Percentiles rank a stretch among this genome's conserved stretches.
These are phyloP conservation scores for Reticulascus tulasneorum DNA, from an alignment of 2,329 filamentous ascomycete genomes.

Conservation along the genomic window DNA sequence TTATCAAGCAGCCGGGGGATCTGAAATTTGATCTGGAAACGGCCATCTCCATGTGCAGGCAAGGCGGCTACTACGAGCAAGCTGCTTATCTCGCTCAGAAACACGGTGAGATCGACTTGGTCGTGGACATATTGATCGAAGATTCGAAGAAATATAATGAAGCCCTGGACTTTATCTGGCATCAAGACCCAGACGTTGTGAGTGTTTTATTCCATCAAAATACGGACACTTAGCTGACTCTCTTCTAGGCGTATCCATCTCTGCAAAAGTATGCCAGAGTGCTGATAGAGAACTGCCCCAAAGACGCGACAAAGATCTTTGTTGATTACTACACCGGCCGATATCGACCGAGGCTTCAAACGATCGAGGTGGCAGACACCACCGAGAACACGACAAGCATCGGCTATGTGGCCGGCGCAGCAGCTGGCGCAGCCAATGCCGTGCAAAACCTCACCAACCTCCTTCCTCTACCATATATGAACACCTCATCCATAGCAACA, in stretches of 20 bases:
- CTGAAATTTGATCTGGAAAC: slow-evolving; percentile 96
- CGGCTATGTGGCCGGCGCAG: slow-evolving; percentile 44
- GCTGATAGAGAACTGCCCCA: slow-evolving; percentile 79
- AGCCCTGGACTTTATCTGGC: slow-evolving; percentile 87
- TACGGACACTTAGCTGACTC: slow-evolving; percentile 23
- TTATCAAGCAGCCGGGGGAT: slow-evolving; percentile 92
- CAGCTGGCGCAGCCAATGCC: slow-evolving; percentile 66
- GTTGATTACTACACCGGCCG: slow-evolving; percentile 91
- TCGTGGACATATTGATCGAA: slow-evolving; percentile 93
- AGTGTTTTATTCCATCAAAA: slow-evolving; percentile 24
- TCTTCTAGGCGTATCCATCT: slow-evolving; percentile 69
- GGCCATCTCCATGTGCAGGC: slow-evolving; percentile 93
- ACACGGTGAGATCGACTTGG: slow-evolving; percentile 87
- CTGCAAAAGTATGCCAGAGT: slow-evolving; percentile 95
- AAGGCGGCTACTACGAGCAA: slow-evolving; percentile 95
- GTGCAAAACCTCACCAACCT: slow-evolving; percentile 83
- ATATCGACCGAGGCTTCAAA: slow-evolving; percentile 70
- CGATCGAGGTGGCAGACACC: slow-evolving; percentile 27
- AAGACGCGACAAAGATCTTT: slow-evolving; percentile 80
- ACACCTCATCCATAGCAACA: slow-evolving; percentile 52
- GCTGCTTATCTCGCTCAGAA: slow-evolving; percentile 93
- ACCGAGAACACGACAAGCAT: slow-evolving; percentile 32
- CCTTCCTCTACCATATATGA: slow-evolving; percentile 83
- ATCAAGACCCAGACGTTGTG: slow-evolving; percentile 73
- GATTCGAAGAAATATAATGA: slow-evolving; percentile 88